phyloP scores from a whole-genome alignment of 495 filamentous ascomycete species.

The Terfezia claveryi region DNA sequence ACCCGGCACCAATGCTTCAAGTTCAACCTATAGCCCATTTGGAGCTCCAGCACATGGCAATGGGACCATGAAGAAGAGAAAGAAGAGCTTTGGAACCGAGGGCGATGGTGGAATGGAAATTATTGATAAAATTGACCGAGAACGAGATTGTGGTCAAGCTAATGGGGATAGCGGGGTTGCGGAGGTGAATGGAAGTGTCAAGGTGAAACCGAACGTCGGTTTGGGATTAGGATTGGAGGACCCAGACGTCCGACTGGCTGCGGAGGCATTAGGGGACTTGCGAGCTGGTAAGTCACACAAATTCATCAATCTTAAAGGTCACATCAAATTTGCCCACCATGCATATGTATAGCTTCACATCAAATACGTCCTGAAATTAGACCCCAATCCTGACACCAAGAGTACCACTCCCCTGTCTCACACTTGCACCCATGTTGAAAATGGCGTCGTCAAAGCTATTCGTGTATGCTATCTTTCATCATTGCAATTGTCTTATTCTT shows the following conservation, averaged over 20 bases:
- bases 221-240: slow-evolving; percentile 49
- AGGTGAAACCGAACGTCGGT: not conserved
- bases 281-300: slow-evolving; percentile 41
- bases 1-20: not conserved
- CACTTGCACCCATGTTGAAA: slow-evolving; percentile 7
- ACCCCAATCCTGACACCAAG: not conserved
- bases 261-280: slow-evolving; percentile 67
- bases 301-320: slow-evolving; percentile 5
- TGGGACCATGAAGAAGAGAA: not conserved
- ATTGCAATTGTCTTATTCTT: not conserved
- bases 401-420: slow-evolving; percentile 18
- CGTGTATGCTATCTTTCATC: not conserved
- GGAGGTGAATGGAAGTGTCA: too few species aligned
- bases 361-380: not conserved
- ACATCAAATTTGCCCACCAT: not conserved
- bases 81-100: not conserved
- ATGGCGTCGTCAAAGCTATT: slow-evolving; percentile 2
- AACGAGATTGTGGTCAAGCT: not conserved
- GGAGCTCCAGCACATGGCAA: not conserved
- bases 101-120: not conserved
- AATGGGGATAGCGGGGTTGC: too few species aligned
- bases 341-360: slow-evolving; percentile 4
- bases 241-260: slow-evolving; percentile 55
- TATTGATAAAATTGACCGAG: not conserved
- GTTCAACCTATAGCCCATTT: not conserved